Conservation (phyloP, 371 early-diverging fungal species). For the Mortierella sp. region DNA sequence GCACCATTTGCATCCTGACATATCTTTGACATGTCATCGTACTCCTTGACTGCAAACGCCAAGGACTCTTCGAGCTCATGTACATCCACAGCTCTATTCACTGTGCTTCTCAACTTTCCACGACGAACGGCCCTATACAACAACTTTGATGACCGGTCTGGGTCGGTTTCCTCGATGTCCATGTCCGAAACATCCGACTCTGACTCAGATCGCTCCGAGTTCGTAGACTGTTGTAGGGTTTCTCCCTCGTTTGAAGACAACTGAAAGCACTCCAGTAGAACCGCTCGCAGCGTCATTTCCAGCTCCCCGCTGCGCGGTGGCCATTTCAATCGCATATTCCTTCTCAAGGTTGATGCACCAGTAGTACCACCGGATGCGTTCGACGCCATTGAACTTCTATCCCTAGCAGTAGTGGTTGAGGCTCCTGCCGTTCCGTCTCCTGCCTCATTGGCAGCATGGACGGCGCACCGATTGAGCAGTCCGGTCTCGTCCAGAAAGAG, state of each 20-base stretch:
- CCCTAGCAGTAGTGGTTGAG: neutral
- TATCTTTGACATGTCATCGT: slow-evolving; percentile 36
- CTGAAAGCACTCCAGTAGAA: slow-evolving; percentile 57
- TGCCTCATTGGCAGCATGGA: slow-evolving; percentile 3
- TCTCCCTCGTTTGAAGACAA: neutral
- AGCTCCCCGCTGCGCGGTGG: slow-evolving; percentile 59
- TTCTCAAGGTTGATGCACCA: neutral
- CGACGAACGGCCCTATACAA: neutral
- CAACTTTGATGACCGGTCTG: neutral
- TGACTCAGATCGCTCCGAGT: slow-evolving; percentile 8
- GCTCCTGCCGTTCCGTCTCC: neutral
- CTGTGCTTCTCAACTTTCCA: neutral
- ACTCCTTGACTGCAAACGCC: slow-evolving; percentile 57
- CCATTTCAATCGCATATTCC: slow-evolving; percentile 47
- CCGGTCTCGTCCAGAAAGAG: slow-evolving; percentile 52
- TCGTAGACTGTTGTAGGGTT: neutral
- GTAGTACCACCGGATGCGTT: neutral
- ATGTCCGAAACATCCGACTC: slow-evolving; percentile 11
- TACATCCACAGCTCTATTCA: slow-evolving; percentile 10
- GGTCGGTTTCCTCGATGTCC: slow-evolving; percentile 9
- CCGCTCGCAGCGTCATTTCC: slow-evolving; percentile 56
- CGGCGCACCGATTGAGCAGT: slow-evolving; percentile 18
- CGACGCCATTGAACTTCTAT: slow-evolving; percentile 3
- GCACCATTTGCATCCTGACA: slow-evolving; percentile 57
- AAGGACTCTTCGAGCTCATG: slow-evolving; percentile 55